Conservation (phyloP, 306 rosid species). For the Macrotyloma uniflorum region DNA sequence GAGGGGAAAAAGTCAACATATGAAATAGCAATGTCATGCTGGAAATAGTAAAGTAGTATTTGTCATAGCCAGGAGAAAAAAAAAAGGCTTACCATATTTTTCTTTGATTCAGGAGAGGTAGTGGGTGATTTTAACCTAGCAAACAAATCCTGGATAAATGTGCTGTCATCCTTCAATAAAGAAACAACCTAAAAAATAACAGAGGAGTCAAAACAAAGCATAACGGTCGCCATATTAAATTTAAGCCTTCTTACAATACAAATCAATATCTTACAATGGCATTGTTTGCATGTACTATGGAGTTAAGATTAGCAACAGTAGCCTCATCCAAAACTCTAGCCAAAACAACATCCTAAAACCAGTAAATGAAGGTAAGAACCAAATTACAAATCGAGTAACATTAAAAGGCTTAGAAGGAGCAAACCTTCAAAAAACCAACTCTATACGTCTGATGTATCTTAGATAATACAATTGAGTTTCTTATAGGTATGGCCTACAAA, state of each 20-base stretch:
- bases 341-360: constrained; percentile 85
- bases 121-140: constrained; percentile 75
- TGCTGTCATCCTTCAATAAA: constrained; percentile 80
- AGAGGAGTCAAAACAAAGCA: constrained; percentile 37
- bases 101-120: constrained; percentile 78
- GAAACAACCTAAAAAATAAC: constrained; percentile 78
- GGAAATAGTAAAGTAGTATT: constrained; percentile 5
- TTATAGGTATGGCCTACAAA: constrained; percentile 86
- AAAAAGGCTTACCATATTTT: constrained; percentile 68
- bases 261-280: constrained; percentile 65
- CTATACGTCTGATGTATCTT: constrained; percentile 97
- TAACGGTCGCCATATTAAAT: constrained; percentile 11
- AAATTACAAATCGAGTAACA: constrained; percentile 24
- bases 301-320: constrained; percentile 74
- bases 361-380: constrained; percentile 33
- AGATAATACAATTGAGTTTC: constrained; percentile 70
- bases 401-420: constrained; percentile 25
- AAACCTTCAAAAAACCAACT: constrained; percentile 91
- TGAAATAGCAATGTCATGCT: constrained; percentile 25
- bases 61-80: constrained; percentile 19
- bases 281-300: constrained; percentile 87
- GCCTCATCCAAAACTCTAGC: constrained; percentile 89
- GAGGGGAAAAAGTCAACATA: constrained; percentile 16
- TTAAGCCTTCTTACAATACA: background rate
- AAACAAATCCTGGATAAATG: constrained; percentile 93